Evolutionary conservation across 257 asterid genomes (phyloP), one percentile per base, ranked within the genome.

Genomic region (Avicennia marina): DNA sequence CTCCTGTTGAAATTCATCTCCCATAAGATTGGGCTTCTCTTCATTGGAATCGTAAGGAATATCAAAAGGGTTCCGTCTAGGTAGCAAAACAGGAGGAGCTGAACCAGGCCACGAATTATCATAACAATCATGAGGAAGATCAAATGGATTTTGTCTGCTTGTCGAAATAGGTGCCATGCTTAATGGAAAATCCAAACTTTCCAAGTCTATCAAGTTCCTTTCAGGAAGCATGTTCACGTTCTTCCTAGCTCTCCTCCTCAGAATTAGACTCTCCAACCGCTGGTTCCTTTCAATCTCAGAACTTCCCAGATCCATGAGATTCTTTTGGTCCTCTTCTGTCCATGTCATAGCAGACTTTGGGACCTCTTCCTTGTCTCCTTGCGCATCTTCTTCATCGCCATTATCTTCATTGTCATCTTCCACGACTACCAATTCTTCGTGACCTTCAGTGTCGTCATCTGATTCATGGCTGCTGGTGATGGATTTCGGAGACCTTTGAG

Each of bases 131-230:
- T 70, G 65, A 13, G 85, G 67, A 48, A 53, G 50, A 60, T 90
- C 98, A 44, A 85, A 90, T 0, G 95, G 98, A 56, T 90, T 87
- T 32, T 75, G 73, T 51, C 88, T 78, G 12, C 75, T 34, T 0
- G 93, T 87, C 4, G 78, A 66, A 53, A 90, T 87, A 22, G 80
- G 86, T 1, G 90, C 58, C 17, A 85, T 47, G 36, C 66, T 66
- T 69, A 71, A 70, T 12, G 86, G 81, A 69, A 81, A 78, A 67
- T 84, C 90, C 43, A 54, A 64, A 26, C 78, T 72, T 21, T 90
- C 96, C 20, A 85, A 78, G 67, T 90, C 94, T 32, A 87, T 83
- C 83, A 90, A 64, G 72, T 87, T 81, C 41, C 69, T 81, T 41
- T 90, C 96, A 0, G 77, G 78, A 58, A 79, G 44, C 79, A 76